A percentile compares a stretch with the other conserved stretches of the same genome.
These are phyloP conservation scores for Rhodomyrtus tomentosa DNA, from an alignment of 345 rosid genomes.

Conservation along the genomic window DNA sequence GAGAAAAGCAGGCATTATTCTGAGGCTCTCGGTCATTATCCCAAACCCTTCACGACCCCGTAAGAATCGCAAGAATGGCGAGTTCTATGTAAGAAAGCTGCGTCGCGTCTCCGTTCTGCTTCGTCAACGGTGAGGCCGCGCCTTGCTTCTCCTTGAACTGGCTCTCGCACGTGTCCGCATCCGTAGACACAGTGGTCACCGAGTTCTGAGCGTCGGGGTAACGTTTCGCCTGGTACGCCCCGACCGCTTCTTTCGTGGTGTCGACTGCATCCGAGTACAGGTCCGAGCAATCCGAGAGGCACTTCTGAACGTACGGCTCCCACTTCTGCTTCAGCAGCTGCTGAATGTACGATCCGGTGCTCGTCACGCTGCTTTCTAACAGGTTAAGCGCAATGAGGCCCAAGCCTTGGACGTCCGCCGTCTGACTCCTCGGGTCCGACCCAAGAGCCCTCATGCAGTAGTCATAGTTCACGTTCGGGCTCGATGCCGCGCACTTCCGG, in stretches of 20 bases:
- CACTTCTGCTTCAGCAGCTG: slow-evolving; percentile 13
- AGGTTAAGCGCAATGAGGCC: slow-evolving; percentile 30
- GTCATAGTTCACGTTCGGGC: slow-evolving; percentile 28
- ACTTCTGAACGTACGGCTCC: slow-evolving; percentile 7
- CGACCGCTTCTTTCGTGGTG: slow-evolving; percentile 16
- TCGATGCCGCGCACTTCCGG: slow-evolving; percentile 19
- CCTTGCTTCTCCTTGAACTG: slow-evolving; percentile 35
- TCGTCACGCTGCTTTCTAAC: slow-evolving; percentile 36
- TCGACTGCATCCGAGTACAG: slow-evolving; percentile 23
- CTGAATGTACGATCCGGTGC: slow-evolving; percentile 15
- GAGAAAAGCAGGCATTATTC: not conserved
- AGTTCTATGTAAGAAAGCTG: slow-evolving; percentile 33
- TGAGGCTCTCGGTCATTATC: not conserved
- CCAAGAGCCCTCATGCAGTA: slow-evolving; percentile 36
- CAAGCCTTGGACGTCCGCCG: slow-evolving; percentile 28
- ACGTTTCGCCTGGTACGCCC: slow-evolving; percentile 17
- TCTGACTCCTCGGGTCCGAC: slow-evolving; percentile 16
- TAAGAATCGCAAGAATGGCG: slow-evolving; percentile 9
- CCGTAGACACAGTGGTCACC: not conserved
- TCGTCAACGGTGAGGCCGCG: slow-evolving; percentile 27
- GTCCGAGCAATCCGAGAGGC: slow-evolving; percentile 37
- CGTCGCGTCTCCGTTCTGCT: slow-evolving; percentile 18
- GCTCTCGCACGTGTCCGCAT: slow-evolving; percentile 39
- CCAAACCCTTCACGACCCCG: not conserved
- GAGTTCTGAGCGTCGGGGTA: not conserved